A percentile compares a stretch with the other conserved stretches of the same genome.
Evolutionary conservation across 768 basidiomycete species (phyloP).

Genomic region (Brasilioporus rufonigricans): DNA sequence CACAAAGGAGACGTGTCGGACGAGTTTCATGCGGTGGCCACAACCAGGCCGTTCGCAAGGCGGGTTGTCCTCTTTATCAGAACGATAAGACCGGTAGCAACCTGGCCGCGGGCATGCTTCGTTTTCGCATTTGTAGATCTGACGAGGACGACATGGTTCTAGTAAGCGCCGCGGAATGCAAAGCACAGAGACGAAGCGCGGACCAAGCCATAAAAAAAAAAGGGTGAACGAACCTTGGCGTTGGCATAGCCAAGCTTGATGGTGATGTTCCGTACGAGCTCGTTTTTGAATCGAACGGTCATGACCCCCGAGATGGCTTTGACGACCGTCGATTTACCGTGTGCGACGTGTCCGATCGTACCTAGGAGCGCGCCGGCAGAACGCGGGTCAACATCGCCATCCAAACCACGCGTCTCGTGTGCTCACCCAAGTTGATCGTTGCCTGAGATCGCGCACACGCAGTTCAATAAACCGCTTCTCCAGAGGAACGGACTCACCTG

Average conservation of each 20-base stretch:
- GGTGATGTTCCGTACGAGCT: constrained; percentile 97
- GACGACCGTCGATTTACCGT: constrained; percentile 95
- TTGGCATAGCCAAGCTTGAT: constrained; percentile 99
- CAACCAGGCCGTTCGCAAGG: constrained; percentile 94
- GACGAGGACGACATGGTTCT: constrained; percentile 5
- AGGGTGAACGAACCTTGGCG: constrained; percentile 70
- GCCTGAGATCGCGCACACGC: constrained; percentile 51
- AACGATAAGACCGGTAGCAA: constrained; percentile 91
- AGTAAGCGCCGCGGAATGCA: background rate
- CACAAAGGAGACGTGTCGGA: constrained; percentile 98
- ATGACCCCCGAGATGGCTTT: constrained; percentile 98
- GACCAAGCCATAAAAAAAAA: background rate
- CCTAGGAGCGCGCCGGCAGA: constrained; percentile 43
- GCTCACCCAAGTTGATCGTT: constrained; percentile 85
- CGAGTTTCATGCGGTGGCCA: constrained; percentile 82
- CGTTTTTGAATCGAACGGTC: constrained; percentile 99
- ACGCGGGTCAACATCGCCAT: constrained; percentile 2
- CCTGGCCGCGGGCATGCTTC: constrained; percentile 90
- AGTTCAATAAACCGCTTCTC: background rate
- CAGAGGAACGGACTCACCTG: constrained; percentile 52
- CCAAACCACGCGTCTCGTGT: background rate
- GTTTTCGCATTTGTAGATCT: constrained; percentile 99
- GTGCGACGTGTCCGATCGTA: constrained; percentile 98
- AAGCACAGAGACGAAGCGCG: background rate
- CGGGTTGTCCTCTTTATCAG: constrained; percentile 91